Evolutionary conservation across 768 basidiomycete species (phyloP), one percentile per base, ranked within the genome.

Genomic region (Tricholoma sp.): DNA sequence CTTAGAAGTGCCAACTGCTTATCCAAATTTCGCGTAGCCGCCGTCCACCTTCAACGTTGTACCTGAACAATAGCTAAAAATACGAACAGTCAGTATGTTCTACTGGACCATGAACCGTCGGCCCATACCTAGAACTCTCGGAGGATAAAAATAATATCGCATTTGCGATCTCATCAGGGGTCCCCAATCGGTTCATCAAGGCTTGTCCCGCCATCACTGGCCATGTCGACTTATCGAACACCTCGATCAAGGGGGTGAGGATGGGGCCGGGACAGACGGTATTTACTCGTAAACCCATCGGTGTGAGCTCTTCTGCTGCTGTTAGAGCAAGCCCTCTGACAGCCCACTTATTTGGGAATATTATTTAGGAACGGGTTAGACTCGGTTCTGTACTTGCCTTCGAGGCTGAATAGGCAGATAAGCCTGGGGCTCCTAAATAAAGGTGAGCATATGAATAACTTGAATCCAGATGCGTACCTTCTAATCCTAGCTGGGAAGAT

Each of bases 401-500:
- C 10, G 60, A 61, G 28, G 60, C 60, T 1, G 58, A 53, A 44
- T 63, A 63, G 7, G 56, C 60, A 10, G 63, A 57, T 20, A 63
- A 50, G 6, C 56, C 56, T 13, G 62, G 60, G 8, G 60, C 58
- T 17, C 60, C 62, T 63, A 29, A 7, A 32, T 24, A 15, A 48
- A 12, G 31, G 17, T 39, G 28, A 33, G 39, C 9, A 49, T 36
- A 2, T 24, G 31, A 37, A 8, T 3, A 15, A 28, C 15, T 34
- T 15, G n/a, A 20, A 20, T 17, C 12, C 11, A 18, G 15, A 18
- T 13, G 37, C 11, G 41, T 24, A 63, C 60, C 56, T 56, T 63
- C 55, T 34, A 63, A 54, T 15, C 63, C 63, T n/a, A 63, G 54
- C 24, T 63, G 60, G 6, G 63, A 59, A n/a, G 63, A 57, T 7